phyloP scores from a whole-genome alignment of 2,329 filamentous ascomycete species.

The Neonectria neomacrospora region DNA sequence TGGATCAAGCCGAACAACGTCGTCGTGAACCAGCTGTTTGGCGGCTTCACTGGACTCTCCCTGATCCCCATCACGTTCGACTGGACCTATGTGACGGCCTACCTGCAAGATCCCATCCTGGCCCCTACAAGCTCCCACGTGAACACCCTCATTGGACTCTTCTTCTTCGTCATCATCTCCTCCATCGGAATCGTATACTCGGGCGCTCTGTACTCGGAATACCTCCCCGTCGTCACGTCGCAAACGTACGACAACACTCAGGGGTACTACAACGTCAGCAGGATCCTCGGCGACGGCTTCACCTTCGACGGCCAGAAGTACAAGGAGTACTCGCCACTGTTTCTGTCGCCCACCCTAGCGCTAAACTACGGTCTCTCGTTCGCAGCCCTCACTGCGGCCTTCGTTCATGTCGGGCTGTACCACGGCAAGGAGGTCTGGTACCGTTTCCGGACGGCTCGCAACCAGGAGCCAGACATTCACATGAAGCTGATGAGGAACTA shows the following conservation, averaged over 20 bases:
- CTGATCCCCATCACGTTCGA: constrained; percentile 66
- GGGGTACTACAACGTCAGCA: constrained; percentile 59
- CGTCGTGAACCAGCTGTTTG: constrained; percentile 66
- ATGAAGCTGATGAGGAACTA: constrained; percentile 50
- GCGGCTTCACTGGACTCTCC: constrained; percentile 63
- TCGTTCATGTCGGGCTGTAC: constrained; percentile 52
- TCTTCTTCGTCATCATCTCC: constrained; percentile 54
- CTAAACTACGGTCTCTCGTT: constrained; percentile 57
- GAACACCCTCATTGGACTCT: constrained; percentile 58
- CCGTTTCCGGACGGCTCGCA: constrained; percentile 56
- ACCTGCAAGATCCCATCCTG: constrained; percentile 54
- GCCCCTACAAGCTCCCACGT: constrained; percentile 56
- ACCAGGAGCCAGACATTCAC: constrained; percentile 54
- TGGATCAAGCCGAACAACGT: constrained; percentile 65
- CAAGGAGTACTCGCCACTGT: constrained; percentile 63
- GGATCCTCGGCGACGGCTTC: constrained; percentile 59
- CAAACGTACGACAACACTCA: constrained; percentile 68
- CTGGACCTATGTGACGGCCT: constrained; percentile 55
- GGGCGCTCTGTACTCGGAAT: constrained; percentile 59
- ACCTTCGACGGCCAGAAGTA: constrained; percentile 63
- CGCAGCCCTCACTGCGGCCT: constrained; percentile 57
- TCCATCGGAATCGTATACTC: constrained; percentile 60
- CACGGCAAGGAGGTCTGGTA: constrained; percentile 58
- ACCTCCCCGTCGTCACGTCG: constrained; percentile 64
- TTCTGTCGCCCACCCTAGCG: constrained; percentile 59